These are phyloP conservation scores for Citrus inodora DNA, from an alignment of 345 rosid species.

Conservation along the genomic window DNA sequence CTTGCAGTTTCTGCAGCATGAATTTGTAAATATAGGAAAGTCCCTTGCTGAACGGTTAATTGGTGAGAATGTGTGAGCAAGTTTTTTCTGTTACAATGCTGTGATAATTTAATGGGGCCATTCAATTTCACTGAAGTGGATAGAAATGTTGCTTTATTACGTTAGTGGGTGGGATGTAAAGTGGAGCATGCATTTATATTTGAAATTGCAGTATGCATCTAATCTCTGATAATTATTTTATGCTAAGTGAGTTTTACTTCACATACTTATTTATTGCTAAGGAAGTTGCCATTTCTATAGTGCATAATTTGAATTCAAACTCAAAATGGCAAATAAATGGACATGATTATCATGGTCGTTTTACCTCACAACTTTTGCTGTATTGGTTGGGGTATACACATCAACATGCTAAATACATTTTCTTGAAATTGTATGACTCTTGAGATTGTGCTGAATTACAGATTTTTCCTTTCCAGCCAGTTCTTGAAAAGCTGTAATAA, in stretches of 20 bases:
- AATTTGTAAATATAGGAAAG: conserved; percentile 86
- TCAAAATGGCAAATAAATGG: background rate
- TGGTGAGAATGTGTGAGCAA: conserved; percentile 46
- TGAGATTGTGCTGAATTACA: background rate
- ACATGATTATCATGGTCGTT: background rate
- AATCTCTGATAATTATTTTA: background rate
- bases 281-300: background rate
- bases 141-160: background rate
- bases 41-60: conserved; percentile 73
- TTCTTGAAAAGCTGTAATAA: conserved; percentile 1
- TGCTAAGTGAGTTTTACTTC: background rate
- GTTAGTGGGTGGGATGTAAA: background rate
- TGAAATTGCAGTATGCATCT: background rate
- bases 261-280: background rate
- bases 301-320: background rate
- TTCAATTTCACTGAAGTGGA: background rate
- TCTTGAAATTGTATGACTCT: conserved; percentile 4
- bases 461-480: background rate
- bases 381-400: background rate
- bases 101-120: background rate
- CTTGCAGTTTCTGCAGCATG: conserved; percentile 91
- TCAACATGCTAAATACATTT: background rate
- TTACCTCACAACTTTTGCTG: background rate
- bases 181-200: background rate
- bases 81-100: background rate